Base-by-base conservation (phyloP, 805 yeast species). In the Ascoidea asiatica region DNA sequence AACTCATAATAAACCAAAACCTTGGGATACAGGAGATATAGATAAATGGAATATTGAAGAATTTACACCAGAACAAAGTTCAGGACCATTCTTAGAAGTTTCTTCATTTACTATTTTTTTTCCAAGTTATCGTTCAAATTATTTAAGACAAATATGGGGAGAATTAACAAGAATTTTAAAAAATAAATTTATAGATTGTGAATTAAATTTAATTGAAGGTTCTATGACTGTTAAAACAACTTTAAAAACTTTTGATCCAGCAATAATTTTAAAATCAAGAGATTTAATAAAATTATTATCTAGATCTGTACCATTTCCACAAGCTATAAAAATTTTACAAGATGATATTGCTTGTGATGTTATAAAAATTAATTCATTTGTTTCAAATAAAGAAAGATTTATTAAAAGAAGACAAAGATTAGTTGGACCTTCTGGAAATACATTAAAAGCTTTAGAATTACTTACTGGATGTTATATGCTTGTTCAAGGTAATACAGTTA, bases 171-270 rank as follows among this genome's bases (percentile, higher is more conserved):
- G 73, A 54, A 73, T 90, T 0, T 65, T 92, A 35, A 85, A 82
- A 21, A 71, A 73, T 44, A 78, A 79, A 53, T 81, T 84, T 46
- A 70, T 92, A 40, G 80, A 81, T n/a, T 86, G 96, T 62, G 80
- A 79, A 37, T 67, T 92, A 50, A 87, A 92, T 63, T 68, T 92
- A 50, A 95, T 92, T 21, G 97, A 92, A 59, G 98, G 98, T 40
- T 81, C 96, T 3, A 92, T 92, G 97, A 81, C 95, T 0, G 98
- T 92, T 17, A 85, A 81, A 54, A 92, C 98, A 15, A 90, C 97
- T 2, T 75, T 95, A 61, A 92, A 90, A 61, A 89, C 98, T 0
- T 92, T 64, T 61, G 98, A 92, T 60, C 98, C 98, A 0, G 94
- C 95, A 5, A 79, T 84, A 44, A 86, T 92, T 53, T 72, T 92